Conservation (phyloP, 371 early-diverging fungal species). For the Actinomortierella wolfii region DNA sequence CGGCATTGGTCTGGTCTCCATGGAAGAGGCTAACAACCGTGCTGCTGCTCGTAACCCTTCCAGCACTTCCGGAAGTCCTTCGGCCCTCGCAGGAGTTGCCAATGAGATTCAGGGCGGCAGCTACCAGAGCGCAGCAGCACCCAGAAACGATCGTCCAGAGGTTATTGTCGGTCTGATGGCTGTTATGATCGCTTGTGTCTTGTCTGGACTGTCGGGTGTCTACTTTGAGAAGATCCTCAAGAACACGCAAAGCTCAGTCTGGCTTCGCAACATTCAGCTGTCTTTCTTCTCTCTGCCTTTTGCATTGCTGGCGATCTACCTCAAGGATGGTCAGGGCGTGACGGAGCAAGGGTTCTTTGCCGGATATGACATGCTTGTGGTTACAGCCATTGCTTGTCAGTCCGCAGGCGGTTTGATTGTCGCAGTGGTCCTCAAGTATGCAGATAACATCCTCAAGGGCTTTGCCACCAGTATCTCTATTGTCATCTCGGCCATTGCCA, state of each 20-base stretch:
- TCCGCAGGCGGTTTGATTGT: conserved; percentile 94
- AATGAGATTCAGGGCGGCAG: neutral
- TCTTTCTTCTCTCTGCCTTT: conserved; percentile 74
- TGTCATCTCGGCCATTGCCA: conserved; percentile 79
- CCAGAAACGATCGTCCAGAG: conserved; percentile 34
- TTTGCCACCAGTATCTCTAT: conserved; percentile 96
- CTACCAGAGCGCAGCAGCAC: neutral
- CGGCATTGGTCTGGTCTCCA: conserved; percentile 88
- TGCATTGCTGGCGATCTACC: conserved; percentile 65
- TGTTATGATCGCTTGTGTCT: conserved; percentile 81
- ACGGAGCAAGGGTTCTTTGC: conserved; percentile 84
- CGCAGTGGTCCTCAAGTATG: conserved; percentile 94
- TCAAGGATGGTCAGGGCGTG: conserved; percentile 81
- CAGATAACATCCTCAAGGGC: conserved; percentile 96
- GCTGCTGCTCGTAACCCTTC: neutral
- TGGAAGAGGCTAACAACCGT: conserved; percentile 54
- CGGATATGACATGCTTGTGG: conserved; percentile 82
- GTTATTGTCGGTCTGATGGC: conserved; percentile 71
- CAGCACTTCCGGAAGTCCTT: conserved; percentile 2
- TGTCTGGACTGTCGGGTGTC: conserved; percentile 95
- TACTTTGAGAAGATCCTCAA: conserved; percentile 94
- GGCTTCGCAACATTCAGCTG: conserved; percentile 91
- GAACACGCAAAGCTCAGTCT: conserved; percentile 65
- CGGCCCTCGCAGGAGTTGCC: conserved; percentile 10
- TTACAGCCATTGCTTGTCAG: conserved; percentile 82